Base-by-base conservation (phyloP, 495 filamentous ascomycete genomes). In the Aspergillus heteromorphus region DNA sequence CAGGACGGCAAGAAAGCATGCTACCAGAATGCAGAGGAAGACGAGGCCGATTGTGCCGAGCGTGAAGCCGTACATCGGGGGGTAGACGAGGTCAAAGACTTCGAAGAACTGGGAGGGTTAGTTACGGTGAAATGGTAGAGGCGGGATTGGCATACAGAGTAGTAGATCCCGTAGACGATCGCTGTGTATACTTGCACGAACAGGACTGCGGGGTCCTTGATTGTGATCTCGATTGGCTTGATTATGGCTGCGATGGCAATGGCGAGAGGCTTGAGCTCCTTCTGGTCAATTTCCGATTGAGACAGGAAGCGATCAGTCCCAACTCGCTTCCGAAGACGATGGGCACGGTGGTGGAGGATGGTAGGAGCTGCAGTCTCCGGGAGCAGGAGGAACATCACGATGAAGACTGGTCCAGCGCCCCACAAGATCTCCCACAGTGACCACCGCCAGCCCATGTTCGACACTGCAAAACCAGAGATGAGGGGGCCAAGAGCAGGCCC, bases 341-440 rank as follows among this genome's bases (percentile, higher is more conserved):
- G 56, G 1, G 81, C 81, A 4, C 81, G 74, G 7, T 76, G 74
- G 25, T 78, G 68, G 16, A 84, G 71, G 54, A 84, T 81, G 55
- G 81, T 83, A 0, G 72, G 67, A 38, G 76, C 69, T 10, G 75
- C 77, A 0, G 81, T 84, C 61, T 84, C 81, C 6, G 81, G 81
- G 0, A 84, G 64, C 45, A 73, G 65, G 48, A 1, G 67, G 65
- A 13, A 67, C 69, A 25, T 72, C 25, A 2, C 65, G 66, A 2
- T 65, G 69, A 13, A 66, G 66, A 30, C 58, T 48, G 2, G 36
- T 68, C 54, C 6, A 50, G 63, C 17, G 53, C 56, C 40, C 20
- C 34, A 41, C 4, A 78, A 58, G n/a, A 79, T 61, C 43, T 71
- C 65, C 74, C 74, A 79, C 18, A 79, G 68, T 2, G 69, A 65